phyloP scores from a whole-genome alignment of 371 early-diverging fungal genomes.

The Vairimorpha ceranae region DNA sequence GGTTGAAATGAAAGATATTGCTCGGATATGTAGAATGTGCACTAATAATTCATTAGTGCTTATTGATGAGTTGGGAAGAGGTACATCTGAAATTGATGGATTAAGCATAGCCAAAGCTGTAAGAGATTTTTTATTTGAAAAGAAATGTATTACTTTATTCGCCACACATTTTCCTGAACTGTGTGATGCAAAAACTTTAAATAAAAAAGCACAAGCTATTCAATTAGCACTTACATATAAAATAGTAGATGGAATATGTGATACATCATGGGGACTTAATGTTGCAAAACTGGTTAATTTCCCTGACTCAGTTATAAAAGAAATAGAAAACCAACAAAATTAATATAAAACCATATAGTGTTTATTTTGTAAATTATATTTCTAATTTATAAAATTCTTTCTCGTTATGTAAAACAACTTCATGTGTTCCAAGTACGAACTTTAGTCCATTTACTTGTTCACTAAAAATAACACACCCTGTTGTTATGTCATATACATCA shows the following conservation, averaged over 20 bases:
- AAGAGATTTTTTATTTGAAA: constrained; percentile 70
- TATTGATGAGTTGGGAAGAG: constrained; percentile 90
- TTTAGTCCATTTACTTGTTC: neutral
- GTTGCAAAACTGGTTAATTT: constrained; percentile 88
- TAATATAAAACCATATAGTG: neutral
- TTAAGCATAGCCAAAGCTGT: constrained; percentile 90
- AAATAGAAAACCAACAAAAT: constrained; percentile 17
- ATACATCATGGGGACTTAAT: constrained; percentile 93
- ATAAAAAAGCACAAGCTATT: constrained; percentile 43
- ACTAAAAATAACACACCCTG: constrained; percentile 26
- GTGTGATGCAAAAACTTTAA: constrained; percentile 65
- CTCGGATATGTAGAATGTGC: neutral
- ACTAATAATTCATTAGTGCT: constrained; percentile 73
- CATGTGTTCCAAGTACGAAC: constrained; percentile 26
- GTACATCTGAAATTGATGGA: constrained; percentile 95
- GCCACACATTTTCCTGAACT: constrained; percentile 72
- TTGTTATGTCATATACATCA: constrained; percentile 29
- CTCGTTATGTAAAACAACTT: constrained; percentile 20
- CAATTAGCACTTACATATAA: constrained; percentile 56
- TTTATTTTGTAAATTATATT: neutral
- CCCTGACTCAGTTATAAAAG: constrained; percentile 65
- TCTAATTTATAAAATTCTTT: neutral
- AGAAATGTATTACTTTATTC: constrained; percentile 48
- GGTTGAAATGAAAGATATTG: constrained; percentile 12
- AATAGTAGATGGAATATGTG: constrained; percentile 70